Base-by-base conservation (phyloP, 1,284 basidiomycete genomes). In the Ganoderma leucocontextum region DNA sequence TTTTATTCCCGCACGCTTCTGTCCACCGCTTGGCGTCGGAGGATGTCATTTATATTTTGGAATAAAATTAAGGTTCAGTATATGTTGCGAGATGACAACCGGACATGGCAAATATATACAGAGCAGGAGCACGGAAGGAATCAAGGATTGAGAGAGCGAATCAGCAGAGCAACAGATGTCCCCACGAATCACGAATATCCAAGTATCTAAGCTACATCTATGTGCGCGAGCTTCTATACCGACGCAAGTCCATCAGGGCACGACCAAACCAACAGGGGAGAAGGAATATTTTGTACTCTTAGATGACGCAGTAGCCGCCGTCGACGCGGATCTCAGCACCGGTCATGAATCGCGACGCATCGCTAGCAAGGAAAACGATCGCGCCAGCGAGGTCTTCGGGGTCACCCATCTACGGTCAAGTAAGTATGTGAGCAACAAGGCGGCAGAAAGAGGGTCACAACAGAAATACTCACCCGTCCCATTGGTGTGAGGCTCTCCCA, bases 401-500 rank as follows among this genome's bases (percentile, higher is more conserved):
- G 15, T 72, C 71, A 13, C 71, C 71, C 71, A 72, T 72, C 71
- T 72, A 36, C 53, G 42, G 15, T 22, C 13, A 33, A 25, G 25
- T 1, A 22, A 1, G 62, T 7, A 22, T 2, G 61, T 68, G 36
- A 70, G 57, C 33, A 22, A 44, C 42, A 33, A 39, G 10, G 33
- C 25, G 2, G 36, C 42, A 66, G 42, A 57, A 55, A 29, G 29
- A 55, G 19, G 47, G 35, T 15, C 25, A 10, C 52, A 17, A 61
- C 47, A 17, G 39, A 47, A 59, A 22, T 13, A 83, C 85, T 76
- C 78, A 92, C 92, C 81, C 87, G 86, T 69, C 93, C 92, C 93
- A 97, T 95, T 0, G 97, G 96, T 6, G 96, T 98, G 76, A 96
- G 79, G 75, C 87, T 88, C 78, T 96, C 92, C 97, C 97, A 98